Evolutionary conservation across 164 flowering plant species (phyloP).

Genomic region (Annona squamosa): DNA sequence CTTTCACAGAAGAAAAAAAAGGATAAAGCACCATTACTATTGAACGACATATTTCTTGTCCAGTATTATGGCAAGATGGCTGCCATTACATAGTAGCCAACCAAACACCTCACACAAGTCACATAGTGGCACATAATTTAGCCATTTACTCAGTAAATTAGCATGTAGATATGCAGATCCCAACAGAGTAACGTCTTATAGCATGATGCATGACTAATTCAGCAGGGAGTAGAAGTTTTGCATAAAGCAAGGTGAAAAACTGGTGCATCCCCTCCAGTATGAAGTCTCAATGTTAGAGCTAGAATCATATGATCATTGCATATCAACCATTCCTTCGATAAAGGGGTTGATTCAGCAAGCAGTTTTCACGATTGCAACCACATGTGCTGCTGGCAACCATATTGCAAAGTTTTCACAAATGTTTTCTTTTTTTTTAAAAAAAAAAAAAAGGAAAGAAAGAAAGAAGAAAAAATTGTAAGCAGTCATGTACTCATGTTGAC

Average conservation of each 20-base stretch:
- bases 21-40: slow-evolving; percentile 49
- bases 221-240: background rate
- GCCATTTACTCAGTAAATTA: background rate
- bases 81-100: background rate
- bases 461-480: background rate
- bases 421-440: too few relatives aligned
- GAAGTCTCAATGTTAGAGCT: background rate
- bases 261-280: background rate
- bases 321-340: background rate
- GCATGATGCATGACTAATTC: background rate
- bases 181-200: background rate
- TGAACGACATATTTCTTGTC: slow-evolving; percentile 43
- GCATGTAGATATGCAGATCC: background rate
- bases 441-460: background rate
- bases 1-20: slow-evolving; percentile 10
- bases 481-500: too few relatives aligned
- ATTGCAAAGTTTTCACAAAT: too few relatives aligned
- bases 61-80: background rate
- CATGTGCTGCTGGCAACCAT: background rate
- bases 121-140: background rate
- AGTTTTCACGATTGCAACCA: background rate
- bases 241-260: background rate
- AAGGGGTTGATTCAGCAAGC: background rate
- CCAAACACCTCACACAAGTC: background rate
- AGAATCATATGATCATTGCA: background rate